Percentiles rank a stretch among this genome's conserved stretches.
Evolutionary conservation across 176 grass and related monocot genomes (phyloP).

Genomic region (Chrysopogon serrulatus): DNA sequence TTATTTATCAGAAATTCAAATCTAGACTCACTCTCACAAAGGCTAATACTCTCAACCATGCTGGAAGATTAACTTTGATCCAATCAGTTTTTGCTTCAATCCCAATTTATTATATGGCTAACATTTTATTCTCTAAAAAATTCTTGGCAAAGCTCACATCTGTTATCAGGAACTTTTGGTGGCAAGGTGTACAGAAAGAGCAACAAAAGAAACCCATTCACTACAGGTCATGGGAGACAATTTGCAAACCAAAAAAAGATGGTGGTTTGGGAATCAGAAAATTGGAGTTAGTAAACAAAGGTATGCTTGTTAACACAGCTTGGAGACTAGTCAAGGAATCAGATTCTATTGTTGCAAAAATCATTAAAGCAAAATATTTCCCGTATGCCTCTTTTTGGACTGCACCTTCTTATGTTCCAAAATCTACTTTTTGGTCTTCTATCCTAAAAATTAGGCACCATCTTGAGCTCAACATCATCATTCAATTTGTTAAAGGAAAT

Average conservation of each 20-base stretch:
- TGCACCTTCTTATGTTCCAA: background rate
- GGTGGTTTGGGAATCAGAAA: background rate
- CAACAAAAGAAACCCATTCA: background rate
- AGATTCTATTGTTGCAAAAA: background rate
- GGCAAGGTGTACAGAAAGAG: too few relatives aligned
- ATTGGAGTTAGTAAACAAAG: background rate
- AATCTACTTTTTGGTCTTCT: too few relatives aligned
- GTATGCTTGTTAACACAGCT: background rate
- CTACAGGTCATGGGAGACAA: background rate
- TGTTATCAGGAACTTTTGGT: background rate
- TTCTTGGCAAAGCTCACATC: background rate
- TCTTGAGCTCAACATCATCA: too few relatives aligned
- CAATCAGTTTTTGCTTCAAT: too few relatives aligned
- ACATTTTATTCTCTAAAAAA: too few relatives aligned
- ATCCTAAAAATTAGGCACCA: too few relatives aligned
- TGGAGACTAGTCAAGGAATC: background rate
- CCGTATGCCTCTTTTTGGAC: background rate
- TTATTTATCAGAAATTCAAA: too few relatives aligned
- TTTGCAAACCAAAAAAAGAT: background rate
- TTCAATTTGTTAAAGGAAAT: too few relatives aligned
- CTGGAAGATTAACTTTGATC: too few relatives aligned
- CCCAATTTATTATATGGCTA: too few relatives aligned
- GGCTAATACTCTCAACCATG: too few relatives aligned
- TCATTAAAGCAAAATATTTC: background rate
- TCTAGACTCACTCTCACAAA: too few relatives aligned